phyloP scores from a whole-genome alignment of 2,329 filamentous ascomycete species.

The Fusarium drepaniforme region DNA sequence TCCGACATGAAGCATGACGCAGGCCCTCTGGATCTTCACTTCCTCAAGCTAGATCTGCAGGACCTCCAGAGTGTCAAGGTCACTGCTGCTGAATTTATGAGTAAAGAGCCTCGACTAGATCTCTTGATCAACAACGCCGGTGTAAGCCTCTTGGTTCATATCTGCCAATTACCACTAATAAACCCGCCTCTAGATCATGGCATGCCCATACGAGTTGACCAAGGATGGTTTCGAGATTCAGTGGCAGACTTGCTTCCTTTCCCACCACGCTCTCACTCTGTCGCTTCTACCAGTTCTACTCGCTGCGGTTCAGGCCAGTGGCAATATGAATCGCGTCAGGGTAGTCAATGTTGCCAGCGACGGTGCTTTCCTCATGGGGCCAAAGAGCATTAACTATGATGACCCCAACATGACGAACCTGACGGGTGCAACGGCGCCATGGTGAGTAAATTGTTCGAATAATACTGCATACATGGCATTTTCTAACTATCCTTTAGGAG shows the following conservation, averaged over 20 bases:
- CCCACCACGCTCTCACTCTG: slow-evolving; percentile 34
- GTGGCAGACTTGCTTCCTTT: slow-evolving; percentile 41
- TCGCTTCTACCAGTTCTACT: slow-evolving; percentile 31
- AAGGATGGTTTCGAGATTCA: slow-evolving; percentile 38
- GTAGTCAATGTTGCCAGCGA: slow-evolving; percentile 44
- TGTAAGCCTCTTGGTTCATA: slow-evolving; percentile 38
- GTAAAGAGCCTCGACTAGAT: slow-evolving; percentile 33
- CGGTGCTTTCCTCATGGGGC: slow-evolving; percentile 26
- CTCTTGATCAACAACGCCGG: slow-evolving; percentile 41
- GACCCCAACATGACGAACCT: slow-evolving; percentile 37
- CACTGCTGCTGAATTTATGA: slow-evolving; percentile 28
- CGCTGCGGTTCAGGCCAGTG: slow-evolving; percentile 17
- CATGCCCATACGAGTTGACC: slow-evolving; percentile 33
- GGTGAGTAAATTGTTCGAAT: neutral
- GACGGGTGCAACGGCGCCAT: slow-evolving; percentile 30
- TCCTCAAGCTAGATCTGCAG: slow-evolving; percentile 38
- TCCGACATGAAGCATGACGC: slow-evolving; percentile 23
- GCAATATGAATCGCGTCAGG: slow-evolving; percentile 30
- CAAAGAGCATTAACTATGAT: slow-evolving; percentile 34
- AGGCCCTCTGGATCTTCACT: slow-evolving; percentile 33
- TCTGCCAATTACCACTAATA: neutral
- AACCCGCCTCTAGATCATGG: slow-evolving; percentile 41
- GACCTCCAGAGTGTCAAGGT: slow-evolving; percentile 36
- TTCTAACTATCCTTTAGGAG: slow-evolving; percentile 22
- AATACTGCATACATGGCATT: accelerated